Conservation (phyloP, 1,284 basidiomycete genomes). For the Apiotrichum sp. region DNA sequence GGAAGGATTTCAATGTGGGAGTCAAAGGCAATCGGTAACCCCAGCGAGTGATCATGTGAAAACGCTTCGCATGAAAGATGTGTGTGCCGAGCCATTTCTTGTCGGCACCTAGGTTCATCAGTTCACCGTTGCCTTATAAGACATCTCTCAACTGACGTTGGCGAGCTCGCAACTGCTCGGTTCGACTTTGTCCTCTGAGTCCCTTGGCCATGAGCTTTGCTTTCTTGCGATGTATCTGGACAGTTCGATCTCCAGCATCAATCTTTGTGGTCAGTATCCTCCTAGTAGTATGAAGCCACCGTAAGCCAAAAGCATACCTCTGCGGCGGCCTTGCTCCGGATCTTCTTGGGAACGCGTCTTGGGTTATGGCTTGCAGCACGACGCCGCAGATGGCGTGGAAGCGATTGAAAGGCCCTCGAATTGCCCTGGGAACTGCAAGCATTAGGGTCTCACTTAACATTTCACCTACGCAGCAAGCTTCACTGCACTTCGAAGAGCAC, state of each 20-base stretch:
- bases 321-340: slow-evolving; percentile 68
- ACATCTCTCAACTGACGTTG: slow-evolving; percentile 24
- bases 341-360: slow-evolving; percentile 71
- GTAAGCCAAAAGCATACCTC: slow-evolving; percentile 57
- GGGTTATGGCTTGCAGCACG: slow-evolving; percentile 89
- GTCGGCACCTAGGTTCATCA: slow-evolving; percentile 51
- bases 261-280: slow-evolving; percentile 54
- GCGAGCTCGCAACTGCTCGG: slow-evolving; percentile 29
- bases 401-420: slow-evolving; percentile 78
- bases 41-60: slow-evolving; percentile 86
- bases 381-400: slow-evolving; percentile 79
- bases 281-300: background rate
- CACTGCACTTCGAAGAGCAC: slow-evolving; percentile 79
- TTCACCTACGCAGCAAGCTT: slow-evolving; percentile 60
- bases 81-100: slow-evolving; percentile 91
- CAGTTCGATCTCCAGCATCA: slow-evolving; percentile 62
- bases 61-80: slow-evolving; percentile 88
- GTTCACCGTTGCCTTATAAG: background rate
- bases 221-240: slow-evolving; percentile 49
- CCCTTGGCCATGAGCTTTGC: slow-evolving; percentile 34
- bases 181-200: slow-evolving; percentile 27
- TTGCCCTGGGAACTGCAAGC: slow-evolving; percentile 53
- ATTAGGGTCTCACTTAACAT: background rate
- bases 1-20: slow-evolving; percentile 82
- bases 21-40: slow-evolving; percentile 75